These are phyloP conservation scores for Ilex paraguariensis DNA, from an alignment of 305 asterid species.

Conservation along the genomic window DNA sequence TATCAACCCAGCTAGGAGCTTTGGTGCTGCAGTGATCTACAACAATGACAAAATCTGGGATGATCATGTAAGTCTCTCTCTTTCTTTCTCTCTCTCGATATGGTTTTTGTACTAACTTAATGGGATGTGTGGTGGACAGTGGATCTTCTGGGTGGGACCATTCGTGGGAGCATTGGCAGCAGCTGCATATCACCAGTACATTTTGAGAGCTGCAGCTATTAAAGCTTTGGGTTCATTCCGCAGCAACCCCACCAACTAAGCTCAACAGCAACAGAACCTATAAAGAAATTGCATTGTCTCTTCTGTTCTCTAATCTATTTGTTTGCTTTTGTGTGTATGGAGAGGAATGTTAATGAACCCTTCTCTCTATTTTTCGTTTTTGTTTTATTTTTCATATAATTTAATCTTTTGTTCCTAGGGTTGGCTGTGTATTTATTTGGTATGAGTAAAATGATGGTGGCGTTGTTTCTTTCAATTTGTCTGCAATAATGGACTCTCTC, in stretches of 20 bases:
- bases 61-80: not conserved
- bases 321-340: conserved; percentile 15
- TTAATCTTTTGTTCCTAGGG: conserved; percentile 2
- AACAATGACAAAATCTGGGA: conserved; percentile 4
- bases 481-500: not conserved
- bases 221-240: conserved; percentile 2
- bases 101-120: not conserved
- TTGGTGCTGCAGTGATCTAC: conserved; percentile 1
- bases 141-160: conserved; percentile 3
- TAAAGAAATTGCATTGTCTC: not conserved
- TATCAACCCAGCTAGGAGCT: conserved; percentile 5
- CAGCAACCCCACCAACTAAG: conserved; percentile 2
- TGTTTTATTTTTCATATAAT: conserved; percentile 1
- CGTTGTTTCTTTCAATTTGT: conserved; percentile 5
- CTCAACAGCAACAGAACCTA: not conserved
- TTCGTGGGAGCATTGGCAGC: conserved; percentile 7
- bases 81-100: not conserved
- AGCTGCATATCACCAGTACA: conserved; percentile 4
- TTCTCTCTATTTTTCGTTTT: not conserved
- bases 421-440: conserved; percentile 30
- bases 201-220: conserved; percentile 4
- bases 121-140: not conserved
- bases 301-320: conserved; percentile 7
- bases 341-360: not conserved
- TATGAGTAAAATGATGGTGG: conserved; percentile 6